A percentile compares a stretch with the other conserved stretches of the same genome.
phyloP scores from a whole-genome alignment of 192 early-diverging fungal species.

The Funneliformis geosporum region DNA sequence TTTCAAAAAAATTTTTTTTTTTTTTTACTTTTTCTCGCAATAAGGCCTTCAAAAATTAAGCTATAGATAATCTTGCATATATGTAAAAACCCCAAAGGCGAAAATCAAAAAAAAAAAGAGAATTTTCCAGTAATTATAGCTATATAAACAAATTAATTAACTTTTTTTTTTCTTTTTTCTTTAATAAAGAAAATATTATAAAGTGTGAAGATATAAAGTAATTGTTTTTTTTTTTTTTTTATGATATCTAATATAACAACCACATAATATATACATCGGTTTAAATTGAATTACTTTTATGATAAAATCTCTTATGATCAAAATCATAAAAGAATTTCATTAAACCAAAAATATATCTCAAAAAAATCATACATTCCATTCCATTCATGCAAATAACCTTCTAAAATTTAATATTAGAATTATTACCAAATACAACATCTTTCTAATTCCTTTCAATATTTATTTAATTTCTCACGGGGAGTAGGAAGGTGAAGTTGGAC shows the following conservation, averaged over 20 bases:
- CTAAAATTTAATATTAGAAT: background rate
- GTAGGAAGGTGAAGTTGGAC: constrained; percentile 24
- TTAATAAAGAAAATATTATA: constrained; percentile 1
- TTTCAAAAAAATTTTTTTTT: background rate
- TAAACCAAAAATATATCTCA: background rate
- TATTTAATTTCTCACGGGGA: background rate
- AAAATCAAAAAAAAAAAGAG: too few relatives aligned
- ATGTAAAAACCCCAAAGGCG: too few relatives aligned
- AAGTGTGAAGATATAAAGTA: background rate
- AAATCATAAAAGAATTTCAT: background rate
- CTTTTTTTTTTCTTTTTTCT: background rate
- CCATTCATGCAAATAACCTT: background rate
- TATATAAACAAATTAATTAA: background rate
- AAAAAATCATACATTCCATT: too few relatives aligned
- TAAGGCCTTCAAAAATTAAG: background rate
- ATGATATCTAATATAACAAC: background rate
- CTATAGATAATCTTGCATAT: too few relatives aligned
- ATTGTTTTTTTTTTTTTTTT: background rate
- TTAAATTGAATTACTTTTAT: background rate
- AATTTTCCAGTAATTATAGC: background rate
- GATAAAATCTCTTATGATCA: background rate
- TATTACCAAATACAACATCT: background rate
- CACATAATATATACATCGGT: background rate
- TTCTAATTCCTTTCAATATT: background rate
- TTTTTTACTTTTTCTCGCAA: background rate